Evolutionary conservation across 2,329 filamentous ascomycete genomes (phyloP).

Genomic region (Epichloe aotearoae): DNA sequence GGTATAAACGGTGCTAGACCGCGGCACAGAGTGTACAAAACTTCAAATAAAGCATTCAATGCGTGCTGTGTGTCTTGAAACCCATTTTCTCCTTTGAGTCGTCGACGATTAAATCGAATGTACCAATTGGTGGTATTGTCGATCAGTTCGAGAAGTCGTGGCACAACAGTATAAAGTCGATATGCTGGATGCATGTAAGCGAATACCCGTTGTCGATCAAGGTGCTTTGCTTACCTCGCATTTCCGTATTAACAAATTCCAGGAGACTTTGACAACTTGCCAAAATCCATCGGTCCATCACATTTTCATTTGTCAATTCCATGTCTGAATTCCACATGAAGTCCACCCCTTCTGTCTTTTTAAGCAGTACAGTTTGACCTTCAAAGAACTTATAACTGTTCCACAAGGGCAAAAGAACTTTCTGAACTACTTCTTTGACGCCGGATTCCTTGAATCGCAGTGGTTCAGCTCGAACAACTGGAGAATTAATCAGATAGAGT

Average conservation of each 20-base stretch:
- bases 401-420: conserved; percentile 83
- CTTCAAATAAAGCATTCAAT: conserved; percentile 87
- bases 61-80: conserved; percentile 78
- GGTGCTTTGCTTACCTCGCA: conserved; percentile 47
- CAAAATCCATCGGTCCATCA: conserved; percentile 94
- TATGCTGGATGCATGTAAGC: conserved; percentile 33
- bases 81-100: conserved; percentile 81
- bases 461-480: conserved; percentile 83
- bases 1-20: conserved; percentile 90
- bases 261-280: conserved; percentile 84
- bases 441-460: conserved; percentile 83
- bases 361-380: conserved; percentile 70
- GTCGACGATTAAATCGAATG: conserved; percentile 84
- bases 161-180: conserved; percentile 82
- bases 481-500: conserved; percentile 94
- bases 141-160: conserved; percentile 67
- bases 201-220: background rate
- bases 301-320: conserved; percentile 68
- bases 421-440: conserved; percentile 89
- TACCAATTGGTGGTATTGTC: conserved; percentile 99
- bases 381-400: conserved; percentile 97
- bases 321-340: conserved; percentile 67
- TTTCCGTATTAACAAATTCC: conserved; percentile 85
- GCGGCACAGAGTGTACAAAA: conserved; percentile 77
- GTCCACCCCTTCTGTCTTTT: conserved; percentile 69